Conservation (phyloP, 371 early-diverging fungal species). For the Rhizomucor pusillus region DNA sequence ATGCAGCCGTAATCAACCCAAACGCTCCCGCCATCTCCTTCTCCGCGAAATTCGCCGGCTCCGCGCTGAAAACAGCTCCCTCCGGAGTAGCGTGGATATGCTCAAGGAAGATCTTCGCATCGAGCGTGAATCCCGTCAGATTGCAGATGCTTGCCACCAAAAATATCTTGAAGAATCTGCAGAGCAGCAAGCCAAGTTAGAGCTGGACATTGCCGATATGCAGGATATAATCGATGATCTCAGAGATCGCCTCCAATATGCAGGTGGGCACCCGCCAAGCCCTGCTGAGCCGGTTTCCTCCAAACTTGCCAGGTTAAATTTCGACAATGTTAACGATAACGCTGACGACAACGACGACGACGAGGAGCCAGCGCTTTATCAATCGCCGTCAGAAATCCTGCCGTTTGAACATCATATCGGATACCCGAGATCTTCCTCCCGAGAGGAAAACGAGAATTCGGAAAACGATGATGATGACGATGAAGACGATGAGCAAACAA, state of each 20-base stretch:
- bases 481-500: conserved; percentile 10
- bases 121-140: conserved; percentile 30
- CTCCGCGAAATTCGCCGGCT: conserved; percentile 42
- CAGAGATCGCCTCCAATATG: conserved; percentile 23
- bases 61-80: conserved; percentile 34
- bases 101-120: conserved; percentile 37
- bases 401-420: no score
- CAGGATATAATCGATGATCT: conserved; percentile 29
- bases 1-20: no score
- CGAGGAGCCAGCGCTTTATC: conserved; percentile 1
- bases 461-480: conserved; percentile 13
- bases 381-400: no score
- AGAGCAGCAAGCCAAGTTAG: conserved; percentile 23
- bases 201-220: conserved; percentile 26
- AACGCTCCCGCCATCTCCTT: conserved; percentile 21
- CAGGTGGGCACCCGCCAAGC: conserved; percentile 9
- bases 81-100: conserved; percentile 29
- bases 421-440: conserved; percentile 5
- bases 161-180: conserved; percentile 29
- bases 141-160: conserved; percentile 37
- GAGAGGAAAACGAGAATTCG: conserved; percentile 3
- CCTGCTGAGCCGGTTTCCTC: not conserved
- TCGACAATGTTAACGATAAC: no score
- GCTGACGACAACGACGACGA: conserved; percentile 7
- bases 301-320: conserved; percentile 4